Conservation (phyloP, 495 filamentous ascomycete genomes). For the Antarctomyces pellizariae region DNA sequence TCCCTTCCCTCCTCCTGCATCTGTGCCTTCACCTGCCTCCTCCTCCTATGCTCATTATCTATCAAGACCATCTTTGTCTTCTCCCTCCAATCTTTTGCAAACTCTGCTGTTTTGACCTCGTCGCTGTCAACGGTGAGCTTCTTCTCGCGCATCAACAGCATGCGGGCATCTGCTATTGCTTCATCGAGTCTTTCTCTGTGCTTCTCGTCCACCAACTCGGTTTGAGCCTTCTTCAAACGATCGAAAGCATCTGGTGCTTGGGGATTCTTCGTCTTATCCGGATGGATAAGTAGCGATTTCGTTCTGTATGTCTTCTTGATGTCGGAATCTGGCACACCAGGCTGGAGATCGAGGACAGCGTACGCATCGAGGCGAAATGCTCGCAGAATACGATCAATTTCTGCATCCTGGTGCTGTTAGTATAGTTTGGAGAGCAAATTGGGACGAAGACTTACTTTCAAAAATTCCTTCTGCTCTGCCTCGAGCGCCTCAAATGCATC, state of each 20-base stretch:
- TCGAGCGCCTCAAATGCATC: slow-evolving; percentile 72
- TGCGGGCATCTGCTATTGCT: slow-evolving; percentile 84
- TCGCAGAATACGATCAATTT: slow-evolving; percentile 83
- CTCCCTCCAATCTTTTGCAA: slow-evolving; percentile 63
- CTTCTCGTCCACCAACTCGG: slow-evolving; percentile 81
- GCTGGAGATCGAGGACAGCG: slow-evolving; percentile 85
- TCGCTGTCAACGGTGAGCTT: slow-evolving; percentile 78
- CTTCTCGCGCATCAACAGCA: slow-evolving; percentile 76
- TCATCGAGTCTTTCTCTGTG: slow-evolving; percentile 69
- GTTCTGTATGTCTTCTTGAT: slow-evolving; percentile 87
- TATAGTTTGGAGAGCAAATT: slow-evolving; percentile 5
- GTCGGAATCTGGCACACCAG: slow-evolving; percentile 83
- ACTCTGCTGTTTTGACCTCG: slow-evolving; percentile 62
- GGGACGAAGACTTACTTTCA: slow-evolving; percentile 33
- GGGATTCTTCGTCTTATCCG: slow-evolving; percentile 89
- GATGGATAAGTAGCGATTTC: slow-evolving; percentile 94
- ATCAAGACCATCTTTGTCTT: slow-evolving; percentile 85
- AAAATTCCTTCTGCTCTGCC: slow-evolving; percentile 69
- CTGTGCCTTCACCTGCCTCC: slow-evolving; percentile 75
- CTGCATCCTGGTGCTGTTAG: slow-evolving; percentile 44
- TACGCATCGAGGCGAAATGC: slow-evolving; percentile 89
- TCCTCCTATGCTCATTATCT: slow-evolving; percentile 69
- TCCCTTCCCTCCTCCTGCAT: slow-evolving; percentile 92
- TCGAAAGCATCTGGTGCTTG: slow-evolving; percentile 90
- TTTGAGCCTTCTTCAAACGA: slow-evolving; percentile 84